phyloP scores from a whole-genome alignment of 768 basidiomycete genomes.

The Tricholoma sp. region DNA sequence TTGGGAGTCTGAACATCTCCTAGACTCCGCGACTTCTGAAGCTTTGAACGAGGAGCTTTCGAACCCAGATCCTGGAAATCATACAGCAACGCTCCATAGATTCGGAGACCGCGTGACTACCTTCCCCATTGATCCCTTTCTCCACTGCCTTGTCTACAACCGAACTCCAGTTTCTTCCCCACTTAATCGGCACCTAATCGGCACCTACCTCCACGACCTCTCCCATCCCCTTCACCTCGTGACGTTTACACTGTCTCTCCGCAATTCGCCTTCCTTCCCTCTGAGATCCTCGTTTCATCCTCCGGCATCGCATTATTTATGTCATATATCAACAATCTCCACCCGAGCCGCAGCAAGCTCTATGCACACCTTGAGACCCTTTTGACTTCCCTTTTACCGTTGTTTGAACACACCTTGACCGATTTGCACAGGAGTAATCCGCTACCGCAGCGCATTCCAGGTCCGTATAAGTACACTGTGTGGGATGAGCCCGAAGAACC shows the following conservation, averaged over 20 bases:
- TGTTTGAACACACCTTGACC: conserved; percentile 49
- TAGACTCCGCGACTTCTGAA: conserved; percentile 10
- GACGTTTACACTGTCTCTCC: conserved; percentile 38
- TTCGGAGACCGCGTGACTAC: conserved; percentile 17
- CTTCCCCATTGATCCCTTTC: conserved; percentile 35
- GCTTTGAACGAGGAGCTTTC: conserved; percentile 19
- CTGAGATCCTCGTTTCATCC: conserved; percentile 32
- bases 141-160: conserved; percentile 35
- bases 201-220: conserved; percentile 15
- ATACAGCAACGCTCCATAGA: conserved; percentile 1
- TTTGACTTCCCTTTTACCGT: conserved; percentile 34
- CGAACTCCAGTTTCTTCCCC: conserved; percentile 30
- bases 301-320: conserved; percentile 25
- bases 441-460: conserved; percentile 35
- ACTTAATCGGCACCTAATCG: conserved; percentile 13
- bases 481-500: conserved; percentile 49
- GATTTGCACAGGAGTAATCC: conserved; percentile 49
- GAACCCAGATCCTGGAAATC: conserved; percentile 10
- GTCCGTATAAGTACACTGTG: conserved; percentile 33
- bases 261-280: conserved; percentile 38
- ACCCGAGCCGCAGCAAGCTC: conserved; percentile 25
- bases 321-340: conserved; percentile 53
- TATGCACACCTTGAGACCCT: conserved; percentile 29
- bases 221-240: conserved; percentile 22
- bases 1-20: conserved; percentile 36